Evolutionary conservation across 768 basidiomycete species (phyloP).

Genomic region (Trametes elegans): DNA sequence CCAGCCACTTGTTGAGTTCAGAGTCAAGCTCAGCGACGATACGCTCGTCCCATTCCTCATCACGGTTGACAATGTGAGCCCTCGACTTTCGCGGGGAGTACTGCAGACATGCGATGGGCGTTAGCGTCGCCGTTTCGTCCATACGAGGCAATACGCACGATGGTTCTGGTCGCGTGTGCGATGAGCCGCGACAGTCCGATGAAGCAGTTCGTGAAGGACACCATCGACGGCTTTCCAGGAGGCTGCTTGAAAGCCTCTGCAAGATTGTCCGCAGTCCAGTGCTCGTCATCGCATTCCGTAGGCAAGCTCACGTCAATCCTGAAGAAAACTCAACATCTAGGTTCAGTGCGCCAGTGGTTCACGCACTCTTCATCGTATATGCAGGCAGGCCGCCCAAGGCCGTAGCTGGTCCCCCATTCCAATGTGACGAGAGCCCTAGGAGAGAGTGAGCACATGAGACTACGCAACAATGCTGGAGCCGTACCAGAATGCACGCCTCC

Average conservation of each 20-base stretch:
- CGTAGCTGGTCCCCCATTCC: slow-evolving; percentile 39
- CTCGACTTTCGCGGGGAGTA: slow-evolving; percentile 71
- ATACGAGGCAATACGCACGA: slow-evolving; percentile 43
- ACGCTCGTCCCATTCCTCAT: slow-evolving; percentile 59
- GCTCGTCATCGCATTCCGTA: slow-evolving; percentile 68
- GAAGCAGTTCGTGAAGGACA: slow-evolving; percentile 51
- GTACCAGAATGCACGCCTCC: slow-evolving; percentile 55
- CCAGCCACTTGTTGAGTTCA: slow-evolving; percentile 73
- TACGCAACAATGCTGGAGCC: slow-evolving; percentile 20
- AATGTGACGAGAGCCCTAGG: slow-evolving; percentile 32
- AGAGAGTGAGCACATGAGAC: neutral
- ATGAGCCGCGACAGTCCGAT: slow-evolving; percentile 64
- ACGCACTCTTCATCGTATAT: slow-evolving; percentile 70
- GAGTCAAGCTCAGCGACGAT: slow-evolving; percentile 74
- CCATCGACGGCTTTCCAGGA: slow-evolving; percentile 48
- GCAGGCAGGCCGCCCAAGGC: slow-evolving; percentile 63
- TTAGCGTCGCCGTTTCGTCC: neutral
- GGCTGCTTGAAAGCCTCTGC: slow-evolving; percentile 62
- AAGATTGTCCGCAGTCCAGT: slow-evolving; percentile 53
- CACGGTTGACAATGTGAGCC: slow-evolving; percentile 47
- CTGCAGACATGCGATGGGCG: slow-evolving; percentile 32
- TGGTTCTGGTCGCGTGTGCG: slow-evolving; percentile 58
- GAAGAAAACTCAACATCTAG: neutral
- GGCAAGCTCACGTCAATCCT: slow-evolving; percentile 64
- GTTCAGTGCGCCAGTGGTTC: no score